A percentile compares a stretch with the other conserved stretches of the same genome.
Conservation (phyloP, 2,329 filamentous ascomycete species). For the Neofusicoccum sp. region DNA sequence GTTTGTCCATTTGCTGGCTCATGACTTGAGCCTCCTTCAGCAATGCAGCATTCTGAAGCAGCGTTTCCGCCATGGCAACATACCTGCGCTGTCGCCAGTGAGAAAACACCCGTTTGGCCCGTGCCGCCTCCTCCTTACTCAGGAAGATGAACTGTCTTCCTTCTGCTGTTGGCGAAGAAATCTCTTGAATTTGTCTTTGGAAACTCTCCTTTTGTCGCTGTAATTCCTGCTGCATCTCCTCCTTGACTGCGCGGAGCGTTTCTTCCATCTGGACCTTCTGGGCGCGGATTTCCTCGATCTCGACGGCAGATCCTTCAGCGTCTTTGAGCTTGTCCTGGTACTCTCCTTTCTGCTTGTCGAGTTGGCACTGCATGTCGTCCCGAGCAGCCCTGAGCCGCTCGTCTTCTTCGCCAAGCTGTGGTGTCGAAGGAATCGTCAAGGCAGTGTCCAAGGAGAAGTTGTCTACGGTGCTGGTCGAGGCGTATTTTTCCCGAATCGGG, state of each 20-base stretch:
- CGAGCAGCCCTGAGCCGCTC: constrained; percentile 71
- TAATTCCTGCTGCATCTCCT: constrained; percentile 85
- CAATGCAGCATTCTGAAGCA: constrained; percentile 81
- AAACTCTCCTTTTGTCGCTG: constrained; percentile 80
- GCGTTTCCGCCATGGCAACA: constrained; percentile 88
- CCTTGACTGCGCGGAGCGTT: constrained; percentile 71
- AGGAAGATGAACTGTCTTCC: constrained; percentile 29
- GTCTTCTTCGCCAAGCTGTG: constrained; percentile 74
- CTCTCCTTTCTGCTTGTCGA: constrained; percentile 82
- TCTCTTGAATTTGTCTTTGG: constrained; percentile 71
- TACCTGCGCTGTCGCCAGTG: constrained; percentile 85
- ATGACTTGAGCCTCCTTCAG: constrained; percentile 97
- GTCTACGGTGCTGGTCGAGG: constrained; percentile 91
- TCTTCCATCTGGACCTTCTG: constrained; percentile 87
- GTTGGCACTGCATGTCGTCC: constrained; percentile 78
- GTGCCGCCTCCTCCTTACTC: constrained; percentile 67
- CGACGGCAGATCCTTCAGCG: constrained; percentile 71
- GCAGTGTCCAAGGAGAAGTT: constrained; percentile 95
- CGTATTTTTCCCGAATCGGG: constrained; percentile 86
- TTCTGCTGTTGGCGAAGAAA: constrained; percentile 48
- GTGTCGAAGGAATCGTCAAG: constrained; percentile 91
- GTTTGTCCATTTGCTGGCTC: constrained; percentile 93
- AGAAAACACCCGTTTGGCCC: constrained; percentile 64
- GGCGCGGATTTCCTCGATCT: constrained; percentile 77
- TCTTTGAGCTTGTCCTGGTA: constrained; percentile 74